Evolutionary conservation across 129 eudicot genomes (phyloP).

Genomic region (Solidago caesia): DNA sequence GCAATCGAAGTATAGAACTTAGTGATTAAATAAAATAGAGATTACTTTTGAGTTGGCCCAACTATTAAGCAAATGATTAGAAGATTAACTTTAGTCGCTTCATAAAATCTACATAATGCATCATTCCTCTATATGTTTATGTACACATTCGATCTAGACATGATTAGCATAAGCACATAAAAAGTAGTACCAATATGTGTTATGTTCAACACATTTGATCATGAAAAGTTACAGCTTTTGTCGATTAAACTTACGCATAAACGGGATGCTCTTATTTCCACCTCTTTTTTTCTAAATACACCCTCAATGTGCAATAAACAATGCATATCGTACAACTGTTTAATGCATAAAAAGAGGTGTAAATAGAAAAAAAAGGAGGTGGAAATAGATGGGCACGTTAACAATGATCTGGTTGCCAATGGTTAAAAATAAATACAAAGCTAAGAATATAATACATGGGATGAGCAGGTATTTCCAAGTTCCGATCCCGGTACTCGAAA

Average conservation of each 20-base stretch:
- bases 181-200: background rate
- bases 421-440: background rate
- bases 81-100: background rate
- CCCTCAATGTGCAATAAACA: too few species aligned
- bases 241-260: background rate
- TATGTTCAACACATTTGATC: background rate
- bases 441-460: background rate
- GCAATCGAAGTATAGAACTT: background rate
- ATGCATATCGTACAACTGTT: too few species aligned
- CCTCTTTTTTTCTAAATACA: too few species aligned
- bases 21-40: background rate
- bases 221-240: background rate
- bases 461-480: background rate
- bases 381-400: background rate
- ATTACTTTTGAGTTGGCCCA: background rate
- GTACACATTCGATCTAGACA: conserved; percentile 14
- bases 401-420: background rate
- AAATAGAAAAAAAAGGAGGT: too few species aligned
- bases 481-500: too few species aligned
- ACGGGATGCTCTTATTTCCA: too few species aligned
- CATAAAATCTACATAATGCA: conserved; percentile 5
- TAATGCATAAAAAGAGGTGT: too few species aligned
- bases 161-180: background rate
- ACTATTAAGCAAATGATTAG: background rate
- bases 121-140: background rate